phyloP scores from a whole-genome alignment of 108 stramenopile species.

The Nitzschia sp. region DNA sequence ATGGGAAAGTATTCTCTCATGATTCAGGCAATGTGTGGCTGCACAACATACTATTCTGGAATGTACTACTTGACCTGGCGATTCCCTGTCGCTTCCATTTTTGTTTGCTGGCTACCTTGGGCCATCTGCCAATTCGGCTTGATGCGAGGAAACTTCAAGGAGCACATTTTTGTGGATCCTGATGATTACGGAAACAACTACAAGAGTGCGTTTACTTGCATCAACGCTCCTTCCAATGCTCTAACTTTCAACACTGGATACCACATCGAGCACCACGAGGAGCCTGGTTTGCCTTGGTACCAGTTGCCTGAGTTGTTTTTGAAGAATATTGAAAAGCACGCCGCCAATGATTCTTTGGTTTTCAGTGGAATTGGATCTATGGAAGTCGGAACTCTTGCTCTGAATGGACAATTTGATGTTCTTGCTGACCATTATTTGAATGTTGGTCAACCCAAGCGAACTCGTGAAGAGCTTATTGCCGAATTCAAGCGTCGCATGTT shows the following conservation, averaged over 20 bases:
- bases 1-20: slow-evolving; percentile 6
- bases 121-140: slow-evolving; percentile 10
- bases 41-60: not conserved
- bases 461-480: slow-evolving; percentile 13
- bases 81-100: slow-evolving; percentile 13
- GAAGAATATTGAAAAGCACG: slow-evolving; percentile 19
- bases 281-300: slow-evolving; percentile 18
- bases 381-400: slow-evolving; percentile 18
- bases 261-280: slow-evolving; percentile 19
- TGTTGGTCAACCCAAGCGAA: slow-evolving; percentile 21
- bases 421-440: slow-evolving; percentile 13
- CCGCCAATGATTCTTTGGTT: slow-evolving; percentile 23
- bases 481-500: slow-evolving; percentile 19
- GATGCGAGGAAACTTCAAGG: slow-evolving; percentile 25
- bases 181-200: slow-evolving; percentile 22
- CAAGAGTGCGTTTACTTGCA: slow-evolving; percentile 18
- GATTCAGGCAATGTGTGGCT: not conserved
- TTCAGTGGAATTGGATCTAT: slow-evolving; percentile 17
- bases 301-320: slow-evolving; percentile 14
- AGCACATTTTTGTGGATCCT: slow-evolving; percentile 22
- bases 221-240: slow-evolving; percentile 22
- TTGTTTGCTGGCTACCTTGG: slow-evolving; percentile 18
- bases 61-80: slow-evolving; percentile 4
- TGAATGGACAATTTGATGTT: slow-evolving; percentile 11
- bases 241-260: slow-evolving; percentile 18